These are phyloP conservation scores for Hippophae gyantsensis DNA, from an alignment of 306 rosid genomes.

Conservation along the genomic window DNA sequence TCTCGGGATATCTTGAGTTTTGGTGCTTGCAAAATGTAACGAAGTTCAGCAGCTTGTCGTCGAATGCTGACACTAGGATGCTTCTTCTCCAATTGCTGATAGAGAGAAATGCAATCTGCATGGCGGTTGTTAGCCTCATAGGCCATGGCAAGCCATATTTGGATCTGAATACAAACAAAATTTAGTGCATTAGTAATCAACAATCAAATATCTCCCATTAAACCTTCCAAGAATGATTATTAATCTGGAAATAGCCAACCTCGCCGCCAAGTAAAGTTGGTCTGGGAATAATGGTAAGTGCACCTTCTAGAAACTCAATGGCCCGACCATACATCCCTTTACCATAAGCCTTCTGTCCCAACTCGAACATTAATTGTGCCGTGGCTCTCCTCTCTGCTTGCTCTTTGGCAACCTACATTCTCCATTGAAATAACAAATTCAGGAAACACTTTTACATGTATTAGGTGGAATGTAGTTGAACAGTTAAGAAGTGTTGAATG, in stretches of 20 bases:
- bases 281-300: conserved; percentile 81
- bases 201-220: not conserved
- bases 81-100: conserved; percentile 61
- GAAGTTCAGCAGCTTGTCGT: conserved; percentile 95
- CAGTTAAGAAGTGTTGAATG: too few relatives aligned
- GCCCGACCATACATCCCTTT: conserved; percentile 87
- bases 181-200: not conserved
- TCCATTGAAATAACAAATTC: conserved; percentile 9
- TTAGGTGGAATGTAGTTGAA: too few relatives aligned
- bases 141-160: conserved; percentile 99
- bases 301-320: conserved; percentile 85
- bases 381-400: conserved; percentile 92
- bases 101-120: conserved; percentile 71
- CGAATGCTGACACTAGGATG: conserved; percentile 72
- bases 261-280: conserved; percentile 88
- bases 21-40: conserved; percentile 91
- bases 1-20: conserved; percentile 92
- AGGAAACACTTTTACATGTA: too few relatives aligned
- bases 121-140: conserved; percentile 90
- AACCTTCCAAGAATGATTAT: not conserved
- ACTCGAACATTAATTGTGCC: conserved; percentile 83
- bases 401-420: conserved; percentile 78
- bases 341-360: conserved; percentile 93
- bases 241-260: conserved; percentile 46
- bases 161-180: conserved; percentile 48